A percentile compares a stretch with the other conserved stretches of the same genome.
Conservation (phyloP, 495 filamentous ascomycete genomes). For the Tetracladium setigerum region DNA sequence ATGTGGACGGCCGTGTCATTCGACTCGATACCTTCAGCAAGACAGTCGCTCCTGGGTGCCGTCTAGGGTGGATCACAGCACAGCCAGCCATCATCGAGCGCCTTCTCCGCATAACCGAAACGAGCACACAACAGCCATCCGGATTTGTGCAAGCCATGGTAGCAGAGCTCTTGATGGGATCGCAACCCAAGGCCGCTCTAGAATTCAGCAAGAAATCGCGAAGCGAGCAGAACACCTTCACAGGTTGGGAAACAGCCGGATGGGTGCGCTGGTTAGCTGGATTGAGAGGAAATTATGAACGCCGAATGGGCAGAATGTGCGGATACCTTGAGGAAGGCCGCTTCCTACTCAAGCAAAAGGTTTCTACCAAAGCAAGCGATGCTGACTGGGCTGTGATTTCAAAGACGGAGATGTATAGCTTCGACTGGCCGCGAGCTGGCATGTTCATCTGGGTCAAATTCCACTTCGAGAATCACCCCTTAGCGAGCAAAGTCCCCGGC, state of each 20-base stretch:
- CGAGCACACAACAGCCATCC: conserved; percentile 71
- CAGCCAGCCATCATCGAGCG: conserved; percentile 73
- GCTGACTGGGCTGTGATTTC: conserved; percentile 61
- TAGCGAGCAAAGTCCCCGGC: conserved; percentile 40
- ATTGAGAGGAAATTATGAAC: conserved; percentile 72
- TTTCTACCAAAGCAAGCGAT: conserved; percentile 27
- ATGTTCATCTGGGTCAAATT: conserved; percentile 88
- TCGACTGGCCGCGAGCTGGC: conserved; percentile 73
- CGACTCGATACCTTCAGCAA: conserved; percentile 79
- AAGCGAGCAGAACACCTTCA: conserved; percentile 22
- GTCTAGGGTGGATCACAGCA: conserved; percentile 77
- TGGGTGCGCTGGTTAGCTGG: conserved; percentile 88
- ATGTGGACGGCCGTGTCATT: conserved; percentile 81
- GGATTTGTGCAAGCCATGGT: conserved; percentile 85
- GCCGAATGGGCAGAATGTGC: conserved; percentile 74
- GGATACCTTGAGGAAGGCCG: conserved; percentile 56
- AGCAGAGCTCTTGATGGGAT: conserved; percentile 67
- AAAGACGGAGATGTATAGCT: conserved; percentile 62
- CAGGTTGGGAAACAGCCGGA: conserved; percentile 73
- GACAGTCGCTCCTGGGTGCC: conserved; percentile 72
- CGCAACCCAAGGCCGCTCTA: conserved; percentile 33
- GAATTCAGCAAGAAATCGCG: conserved; percentile 22
- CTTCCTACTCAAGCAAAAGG: conserved; percentile 44
- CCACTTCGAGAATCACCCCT: conserved; percentile 61
- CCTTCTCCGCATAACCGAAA: conserved; percentile 62